Conservation (phyloP, 108 stramenopile species). For the Pseudonitzschia pungens region DNA sequence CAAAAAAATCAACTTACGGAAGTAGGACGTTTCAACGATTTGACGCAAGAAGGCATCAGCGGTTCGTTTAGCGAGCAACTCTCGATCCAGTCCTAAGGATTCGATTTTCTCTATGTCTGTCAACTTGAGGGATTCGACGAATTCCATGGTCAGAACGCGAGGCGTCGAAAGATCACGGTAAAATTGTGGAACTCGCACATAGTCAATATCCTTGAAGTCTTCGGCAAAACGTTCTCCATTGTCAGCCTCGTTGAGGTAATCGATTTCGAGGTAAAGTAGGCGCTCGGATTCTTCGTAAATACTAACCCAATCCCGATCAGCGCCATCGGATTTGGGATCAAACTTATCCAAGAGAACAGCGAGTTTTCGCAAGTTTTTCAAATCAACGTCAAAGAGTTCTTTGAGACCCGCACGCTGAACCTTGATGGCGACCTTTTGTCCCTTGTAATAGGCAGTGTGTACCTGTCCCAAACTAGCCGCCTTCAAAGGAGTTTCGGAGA, state of each 20-base stretch:
- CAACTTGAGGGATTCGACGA: constrained; percentile 88
- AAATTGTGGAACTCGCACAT: constrained; percentile 86
- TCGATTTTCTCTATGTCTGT: constrained; percentile 84
- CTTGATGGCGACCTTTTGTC: constrained; percentile 90
- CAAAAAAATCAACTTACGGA: constrained; percentile 24
- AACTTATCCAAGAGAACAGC: constrained; percentile 91
- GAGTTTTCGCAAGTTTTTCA: constrained; percentile 88
- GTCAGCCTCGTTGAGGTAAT: constrained; percentile 91
- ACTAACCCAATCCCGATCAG: constrained; percentile 89
- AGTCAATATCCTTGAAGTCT: constrained; percentile 80
- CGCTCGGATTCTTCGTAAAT: constrained; percentile 92
- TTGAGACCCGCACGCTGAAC: constrained; percentile 93
- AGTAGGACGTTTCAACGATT: constrained; percentile 79
- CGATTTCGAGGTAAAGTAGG: constrained; percentile 91
- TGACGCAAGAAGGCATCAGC: constrained; percentile 93
- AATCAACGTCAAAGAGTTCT: constrained; percentile 93
- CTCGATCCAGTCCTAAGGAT: constrained; percentile 70
- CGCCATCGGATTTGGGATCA: constrained; percentile 95
- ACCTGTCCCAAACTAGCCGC: constrained; percentile 96
- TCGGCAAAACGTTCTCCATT: constrained; percentile 84
- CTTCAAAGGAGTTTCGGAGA: constrained; percentile 81
- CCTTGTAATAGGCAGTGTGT: constrained; percentile 83
- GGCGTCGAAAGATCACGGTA: constrained; percentile 81
- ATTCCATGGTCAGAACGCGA: constrained; percentile 93
- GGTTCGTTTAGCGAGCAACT: constrained; percentile 83